Percentiles rank a stretch among this genome's conserved stretches.
Conservation (phyloP, 257 asterid species). For the Dorcoceras hygrometricum region DNA sequence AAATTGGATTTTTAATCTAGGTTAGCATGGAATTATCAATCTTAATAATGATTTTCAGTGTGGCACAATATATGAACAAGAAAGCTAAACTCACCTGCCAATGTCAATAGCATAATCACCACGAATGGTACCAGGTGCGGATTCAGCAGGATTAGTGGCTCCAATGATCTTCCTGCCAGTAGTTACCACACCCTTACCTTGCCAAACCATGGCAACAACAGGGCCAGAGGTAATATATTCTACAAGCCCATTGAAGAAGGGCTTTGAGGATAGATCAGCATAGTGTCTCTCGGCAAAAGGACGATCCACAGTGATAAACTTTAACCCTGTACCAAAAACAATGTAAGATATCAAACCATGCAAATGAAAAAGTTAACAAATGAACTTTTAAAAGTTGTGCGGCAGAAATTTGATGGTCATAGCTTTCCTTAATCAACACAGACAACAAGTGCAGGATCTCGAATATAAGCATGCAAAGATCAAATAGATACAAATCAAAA, state of each 20-base stretch:
- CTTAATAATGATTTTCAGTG: not conserved
- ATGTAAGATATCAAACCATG: not conserved
- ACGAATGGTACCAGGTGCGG: slow-evolving; percentile 97
- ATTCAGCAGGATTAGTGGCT: slow-evolving; percentile 89
- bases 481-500: too few species aligned
- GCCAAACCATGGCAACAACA: slow-evolving; percentile 98
- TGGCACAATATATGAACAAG: not conserved
- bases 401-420: not conserved
- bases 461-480: too few species aligned
- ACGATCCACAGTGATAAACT: slow-evolving; percentile 72
- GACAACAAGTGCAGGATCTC: too few species aligned
- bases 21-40: not conserved
- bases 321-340: slow-evolving; percentile 54
- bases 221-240: slow-evolving; percentile 96
- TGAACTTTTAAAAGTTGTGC: not conserved
- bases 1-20: not conserved
- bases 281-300: slow-evolving; percentile 91
- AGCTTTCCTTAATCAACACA: too few species aligned
- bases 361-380: too few species aligned
- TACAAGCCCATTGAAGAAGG: slow-evolving; percentile 80
- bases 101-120: slow-evolving; percentile 87
- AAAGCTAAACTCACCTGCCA: slow-evolving; percentile 55
- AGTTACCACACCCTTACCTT: slow-evolving; percentile 79
- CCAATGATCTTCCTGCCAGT: slow-evolving; percentile 97
- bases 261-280: slow-evolving; percentile 83